A percentile compares a stretch with the other conserved stretches of the same genome.
phyloP scores from a whole-genome alignment of 371 early-diverging fungal species.

The Thermomucor indicae-seudaticae region DNA sequence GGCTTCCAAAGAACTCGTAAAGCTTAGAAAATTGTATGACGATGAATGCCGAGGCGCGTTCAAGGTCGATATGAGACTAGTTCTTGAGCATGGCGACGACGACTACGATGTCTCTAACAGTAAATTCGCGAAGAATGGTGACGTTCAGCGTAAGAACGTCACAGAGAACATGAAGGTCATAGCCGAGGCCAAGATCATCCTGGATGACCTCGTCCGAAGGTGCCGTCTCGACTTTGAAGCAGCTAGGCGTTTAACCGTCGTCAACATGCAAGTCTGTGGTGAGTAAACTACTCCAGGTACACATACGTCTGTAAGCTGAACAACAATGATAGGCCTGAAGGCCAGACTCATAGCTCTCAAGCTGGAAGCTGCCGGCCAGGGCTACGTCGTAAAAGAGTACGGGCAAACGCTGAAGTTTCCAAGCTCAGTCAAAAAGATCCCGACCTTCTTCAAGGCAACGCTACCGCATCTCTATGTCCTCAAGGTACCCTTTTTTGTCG shows the following conservation, averaged over 20 bases:
- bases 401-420: no score
- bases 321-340: no score
- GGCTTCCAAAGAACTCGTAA: neutral
- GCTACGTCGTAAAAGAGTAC: no score
- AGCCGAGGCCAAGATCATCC: neutral
- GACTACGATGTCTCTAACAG: neutral
- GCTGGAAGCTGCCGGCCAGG: no score
- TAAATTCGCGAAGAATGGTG: neutral
- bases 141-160: constrained; percentile 23
- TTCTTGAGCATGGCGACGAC: neutral
- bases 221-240: neutral
- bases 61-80: neutral
- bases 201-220: neutral
- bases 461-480: no score
- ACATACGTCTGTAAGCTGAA: no score
- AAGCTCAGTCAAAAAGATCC: no score
- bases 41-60: neutral
- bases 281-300: no score
- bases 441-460: no score
- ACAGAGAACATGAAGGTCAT: neutral
- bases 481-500: no score
- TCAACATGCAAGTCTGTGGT: neutral
- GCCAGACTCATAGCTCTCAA: no score
- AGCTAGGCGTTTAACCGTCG: neutral
- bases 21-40: neutral